Conservation (phyloP, 2,329 filamentous ascomycete species). For the Anthostomella pinea region DNA sequence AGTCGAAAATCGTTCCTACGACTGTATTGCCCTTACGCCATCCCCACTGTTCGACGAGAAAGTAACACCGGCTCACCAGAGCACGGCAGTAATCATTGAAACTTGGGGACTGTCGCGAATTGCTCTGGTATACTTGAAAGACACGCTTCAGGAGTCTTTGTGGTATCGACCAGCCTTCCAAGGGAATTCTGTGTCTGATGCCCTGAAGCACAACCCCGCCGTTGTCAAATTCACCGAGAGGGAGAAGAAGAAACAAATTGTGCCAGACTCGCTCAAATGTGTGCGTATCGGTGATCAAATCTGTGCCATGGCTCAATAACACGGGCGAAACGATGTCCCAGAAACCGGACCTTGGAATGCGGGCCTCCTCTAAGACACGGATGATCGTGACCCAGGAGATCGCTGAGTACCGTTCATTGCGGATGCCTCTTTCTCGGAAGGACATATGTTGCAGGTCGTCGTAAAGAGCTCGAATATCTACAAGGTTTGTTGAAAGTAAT, state of each 20-base stretch:
- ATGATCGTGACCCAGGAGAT: constrained; percentile 60
- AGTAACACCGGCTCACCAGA: constrained; percentile 58
- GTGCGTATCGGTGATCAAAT: constrained; percentile 40
- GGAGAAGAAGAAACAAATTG: constrained; percentile 57
- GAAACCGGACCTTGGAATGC: constrained; percentile 53
- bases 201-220: constrained; percentile 46
- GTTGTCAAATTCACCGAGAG: constrained; percentile 58
- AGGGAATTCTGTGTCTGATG: constrained; percentile 33
- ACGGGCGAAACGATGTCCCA: constrained; percentile 56
- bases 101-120: constrained; percentile 52
- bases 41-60: constrained; percentile 62
- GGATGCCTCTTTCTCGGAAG: constrained; percentile 51
- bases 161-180: constrained; percentile 61
- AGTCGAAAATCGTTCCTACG: constrained; percentile 63
- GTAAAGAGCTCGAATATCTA: constrained; percentile 45
- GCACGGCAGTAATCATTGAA: constrained; percentile 66
- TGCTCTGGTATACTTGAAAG: constrained; percentile 56
- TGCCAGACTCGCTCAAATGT: constrained; percentile 57
- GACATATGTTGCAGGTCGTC: constrained; percentile 43
- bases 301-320: constrained; percentile 36
- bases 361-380: constrained; percentile 48
- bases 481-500: constrained; percentile 43
- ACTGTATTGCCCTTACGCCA: constrained; percentile 59
- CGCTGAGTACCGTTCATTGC: constrained; percentile 40
- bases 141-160: constrained; percentile 56